Evolutionary conservation across 2,329 filamentous ascomycete species (phyloP), one percentile per base, ranked within the genome.

Genomic region (Westerdykella sp.): DNA sequence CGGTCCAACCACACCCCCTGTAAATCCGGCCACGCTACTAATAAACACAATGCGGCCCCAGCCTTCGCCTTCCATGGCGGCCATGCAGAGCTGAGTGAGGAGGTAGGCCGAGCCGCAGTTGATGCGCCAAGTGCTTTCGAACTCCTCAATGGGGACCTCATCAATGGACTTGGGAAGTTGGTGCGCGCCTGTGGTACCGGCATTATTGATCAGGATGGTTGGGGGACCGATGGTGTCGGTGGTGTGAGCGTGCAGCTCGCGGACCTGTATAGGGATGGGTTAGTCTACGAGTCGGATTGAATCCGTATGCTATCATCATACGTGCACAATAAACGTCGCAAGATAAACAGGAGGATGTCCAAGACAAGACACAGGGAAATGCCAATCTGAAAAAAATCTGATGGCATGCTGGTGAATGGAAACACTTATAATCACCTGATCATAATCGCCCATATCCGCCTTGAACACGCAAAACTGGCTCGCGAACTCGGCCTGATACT

Each of bases 201-300:
- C 61, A 46, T 67, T 75, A 57, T 59, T 65, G 62, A 69, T 73
- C 40, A 72, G 59, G 41, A 72, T 66, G 34, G 61, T 65, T 2
- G 68, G 60, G 6, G 60, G 48, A 4, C 66, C 64, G 40, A 70
- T 46, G 4, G 47, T 43, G 1, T 54, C 47, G 3, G 59, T 51
- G 16, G 71, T 65, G 25, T 58, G 53, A 2, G 49, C 43, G 46
- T 71, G 67, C 6, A 69, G 54, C 11, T 46, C 45, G 10, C 60
- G 56, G 6, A 67, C 63, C 44, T 59, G 13, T 44, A 31, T 45
- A 53, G 42, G 40, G 25, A 28, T 28, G 7, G 25, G 39, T 12
- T 2, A 16, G 16, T 7, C 25, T 28, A 10, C 9, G 7, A 28
- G 25, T 23, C 34, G 16, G 21, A 25, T 15, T 11, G 25, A 12